Percentiles rank a stretch among this genome's conserved stretches.
These are phyloP conservation scores for Oxyria digyna DNA, from an alignment of 148 eudicot genomes.

Conservation along the genomic window DNA sequence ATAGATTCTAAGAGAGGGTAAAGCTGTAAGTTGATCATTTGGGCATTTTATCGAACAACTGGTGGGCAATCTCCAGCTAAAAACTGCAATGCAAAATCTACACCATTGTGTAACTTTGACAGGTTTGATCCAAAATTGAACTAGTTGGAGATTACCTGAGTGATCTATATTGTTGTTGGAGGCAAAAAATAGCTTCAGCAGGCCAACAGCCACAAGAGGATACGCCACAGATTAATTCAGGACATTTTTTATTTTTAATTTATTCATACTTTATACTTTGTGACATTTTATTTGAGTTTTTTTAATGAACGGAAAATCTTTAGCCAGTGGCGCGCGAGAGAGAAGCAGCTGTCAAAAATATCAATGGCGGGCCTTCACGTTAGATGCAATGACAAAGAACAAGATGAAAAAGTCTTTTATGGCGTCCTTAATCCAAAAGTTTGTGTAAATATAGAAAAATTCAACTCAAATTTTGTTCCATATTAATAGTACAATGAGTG, in stretches of 20 bases:
- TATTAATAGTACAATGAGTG: not conserved
- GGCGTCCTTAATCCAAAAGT: not conserved
- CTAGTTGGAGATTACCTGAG: not conserved
- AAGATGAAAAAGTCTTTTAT: not conserved
- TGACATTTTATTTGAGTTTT: too few species aligned
- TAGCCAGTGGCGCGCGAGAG: not conserved
- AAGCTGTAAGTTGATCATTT: not conserved
- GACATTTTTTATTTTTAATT: too few species aligned
- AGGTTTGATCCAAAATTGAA: not conserved
- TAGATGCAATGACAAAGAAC: not conserved
- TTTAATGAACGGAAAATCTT: not conserved
- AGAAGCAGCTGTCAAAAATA: not conserved
- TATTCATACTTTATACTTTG: too few species aligned
- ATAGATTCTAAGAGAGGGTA: not conserved
- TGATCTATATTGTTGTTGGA: not conserved
- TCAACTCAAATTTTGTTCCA: not conserved
- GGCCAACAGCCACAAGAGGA: not conserved
- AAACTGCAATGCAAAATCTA: too few species aligned
- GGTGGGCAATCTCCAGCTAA: not conserved
- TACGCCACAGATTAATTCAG: not conserved
- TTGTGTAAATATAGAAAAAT: not conserved
- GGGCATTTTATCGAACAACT: not conserved
- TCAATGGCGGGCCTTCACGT: slow-evolving; percentile 5
- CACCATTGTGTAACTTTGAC: not conserved
- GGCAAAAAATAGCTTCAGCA: not conserved